phyloP scores from a whole-genome alignment of 768 basidiomycete genomes.

The Mycena olivaceomarginata region DNA sequence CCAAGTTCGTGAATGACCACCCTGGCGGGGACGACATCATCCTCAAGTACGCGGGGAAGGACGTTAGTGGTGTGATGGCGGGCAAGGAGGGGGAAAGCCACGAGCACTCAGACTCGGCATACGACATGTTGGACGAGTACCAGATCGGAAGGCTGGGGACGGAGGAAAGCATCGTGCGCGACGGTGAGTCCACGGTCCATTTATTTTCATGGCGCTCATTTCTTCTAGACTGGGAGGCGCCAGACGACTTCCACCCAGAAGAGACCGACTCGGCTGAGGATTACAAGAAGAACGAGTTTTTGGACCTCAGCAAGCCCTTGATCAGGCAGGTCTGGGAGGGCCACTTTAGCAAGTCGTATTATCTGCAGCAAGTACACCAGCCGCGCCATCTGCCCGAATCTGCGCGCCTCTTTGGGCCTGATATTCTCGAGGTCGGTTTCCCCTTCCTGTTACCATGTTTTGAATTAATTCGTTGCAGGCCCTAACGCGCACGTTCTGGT shows the following conservation, averaged over 20 bases:
- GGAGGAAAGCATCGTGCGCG: conserved; percentile 83
- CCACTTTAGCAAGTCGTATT: conserved; percentile 96
- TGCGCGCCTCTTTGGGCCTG: conserved; percentile 91
- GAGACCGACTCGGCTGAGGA: conserved; percentile 89
- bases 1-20: conserved; percentile 89
- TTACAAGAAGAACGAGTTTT: conserved; percentile 92
- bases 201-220: conserved; percentile 18
- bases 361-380: conserved; percentile 97
- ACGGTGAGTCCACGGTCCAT: conserved; percentile 70
- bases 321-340: conserved; percentile 91
- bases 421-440: conserved; percentile 81
- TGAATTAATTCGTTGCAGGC: no score
- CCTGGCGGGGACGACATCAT: conserved; percentile 97
- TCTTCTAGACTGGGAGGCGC: conserved; percentile 87
- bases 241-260: conserved; percentile 94
- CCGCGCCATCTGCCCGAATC: conserved; percentile 91
- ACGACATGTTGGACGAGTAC: conserved; percentile 94
- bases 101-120: conserved; percentile 93
- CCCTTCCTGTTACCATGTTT: no score
- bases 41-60: conserved; percentile 87
- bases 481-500: conserved; percentile 93
- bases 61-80: conserved; percentile 87
- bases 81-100: conserved; percentile 83
- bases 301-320: conserved; percentile 92
- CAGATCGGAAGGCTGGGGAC: conserved; percentile 88